Base-by-base conservation (phyloP, 345 rosid genomes). In the Draba incana region DNA sequence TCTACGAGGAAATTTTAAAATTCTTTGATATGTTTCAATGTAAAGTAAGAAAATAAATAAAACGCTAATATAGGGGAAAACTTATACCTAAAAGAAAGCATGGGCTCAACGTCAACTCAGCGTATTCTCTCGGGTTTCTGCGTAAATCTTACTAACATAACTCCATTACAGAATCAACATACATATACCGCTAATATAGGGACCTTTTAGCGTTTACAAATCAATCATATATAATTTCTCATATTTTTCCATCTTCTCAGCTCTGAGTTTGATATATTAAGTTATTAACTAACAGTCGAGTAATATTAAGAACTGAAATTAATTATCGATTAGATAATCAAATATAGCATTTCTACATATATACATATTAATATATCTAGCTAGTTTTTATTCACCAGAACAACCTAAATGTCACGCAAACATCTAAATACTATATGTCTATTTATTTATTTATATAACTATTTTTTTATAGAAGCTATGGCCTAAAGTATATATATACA, bases 111-210 rank as follows among this genome's bases (percentile, higher is more conserved):
- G 56, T 62, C 75, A 53, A 44, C 10, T 62, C 63, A 56, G 50
- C 45, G 27, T 47, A 50, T 56, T 72, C 65, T 27, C 58, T 55
- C 57, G 64, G 15, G 7, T 72, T 57, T 72, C 70, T 72, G 76
- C 66, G 71, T 64, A 64, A 3, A 57, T 41, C 66, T 64, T 69
- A 49, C 66, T 33, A 33, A 33, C 37, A 33, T 33, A 33, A 33
- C 6, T 33, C 37, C 37, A 33, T 33, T 33, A 33, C 2, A 33
- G 39, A 35, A 45, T 6, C 9, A 15, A 15, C 37, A 33, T 33
- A 33, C 5, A 31, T 51, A 25, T 54, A 14, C 38, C 28, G 6
- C 31, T 31, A 31, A 31, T 31, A 31, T 6, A 5, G 38, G 38
- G 4, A 30, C 27, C 15, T 12, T 27, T 51, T 51, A 51, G 35